Evolutionary conservation across 768 basidiomycete species (phyloP), one percentile per base, ranked within the genome.

Genomic region (Collybia sp.): DNA sequence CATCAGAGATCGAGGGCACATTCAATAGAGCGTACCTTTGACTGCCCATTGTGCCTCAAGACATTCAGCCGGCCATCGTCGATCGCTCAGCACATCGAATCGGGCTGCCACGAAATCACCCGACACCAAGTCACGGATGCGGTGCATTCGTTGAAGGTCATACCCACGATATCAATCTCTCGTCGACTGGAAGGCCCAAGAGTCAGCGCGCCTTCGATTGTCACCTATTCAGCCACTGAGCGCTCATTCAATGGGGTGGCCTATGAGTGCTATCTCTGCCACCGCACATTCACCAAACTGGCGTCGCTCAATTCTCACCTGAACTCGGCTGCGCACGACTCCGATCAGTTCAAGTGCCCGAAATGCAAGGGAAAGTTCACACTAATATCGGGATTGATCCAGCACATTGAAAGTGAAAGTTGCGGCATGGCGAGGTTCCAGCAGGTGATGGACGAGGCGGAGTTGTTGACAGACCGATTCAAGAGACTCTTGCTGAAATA

Each of bases 231-330:
- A 25, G 71, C 69, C 12, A 64, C 63, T 10, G 59, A 65, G 16
- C 52, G 42, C 5, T 60, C 72, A 9, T 74, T 62, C 59, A 71
- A 73, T 50, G 72, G 71, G 4, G 47, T 19, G 12, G 58, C 59
- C 6, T 76, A 66, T 49, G 65, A 67, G 50, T 76, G 74, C 54
- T 68, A 57, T 48, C 50, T 76, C 15, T 76, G 74, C 48, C 51
- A 58, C 34, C 56, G 53, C 30, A 55, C 48, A n/a, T 73, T 69
- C 57, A 30, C 42, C 10, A 49, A 53, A 3, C 60, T 69, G 13
- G 2, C 34, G 1, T 51, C 58, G 3, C 64, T 75, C 15, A 67
- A 73, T 49, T 20, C 47, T 11, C 69, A 71, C 44, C 52, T 69
- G 32, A 59, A 59, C 50, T 72, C 70, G 39, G 59, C 67, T 2